These are phyloP conservation scores for Oryza brachyantha DNA, from an alignment of 176 grass and related monocot genomes.

Conservation along the genomic window DNA sequence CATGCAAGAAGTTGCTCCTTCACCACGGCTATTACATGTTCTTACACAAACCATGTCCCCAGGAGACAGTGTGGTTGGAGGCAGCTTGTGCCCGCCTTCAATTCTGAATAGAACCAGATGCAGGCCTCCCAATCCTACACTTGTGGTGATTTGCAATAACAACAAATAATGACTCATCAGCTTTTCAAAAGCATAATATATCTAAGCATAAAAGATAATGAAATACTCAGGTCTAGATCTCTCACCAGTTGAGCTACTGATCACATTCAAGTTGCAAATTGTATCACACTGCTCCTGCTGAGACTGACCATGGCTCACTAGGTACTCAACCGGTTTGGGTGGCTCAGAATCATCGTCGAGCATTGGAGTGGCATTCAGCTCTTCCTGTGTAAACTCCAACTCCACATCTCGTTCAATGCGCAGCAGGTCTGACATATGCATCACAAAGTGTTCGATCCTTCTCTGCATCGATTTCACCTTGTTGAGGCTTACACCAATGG, in stretches of 20 bases:
- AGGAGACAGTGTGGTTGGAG: conserved; percentile 83
- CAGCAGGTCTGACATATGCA: conserved; percentile 74
- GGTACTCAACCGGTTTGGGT: conserved; percentile 72
- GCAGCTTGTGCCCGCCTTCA: conserved; percentile 84
- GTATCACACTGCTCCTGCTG: conserved; percentile 95
- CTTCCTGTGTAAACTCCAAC: conserved; percentile 89
- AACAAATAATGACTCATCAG: neutral
- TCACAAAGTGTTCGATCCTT: conserved; percentile 80
- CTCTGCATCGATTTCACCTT: conserved; percentile 64
- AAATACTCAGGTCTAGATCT: neutral
- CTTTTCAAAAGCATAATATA: neutral
- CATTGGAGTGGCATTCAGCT: conserved; percentile 75
- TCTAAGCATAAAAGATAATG: conserved; percentile 7
- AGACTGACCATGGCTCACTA: conserved; percentile 82
- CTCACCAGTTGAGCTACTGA: conserved; percentile 93
- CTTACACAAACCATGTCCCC: conserved; percentile 94
- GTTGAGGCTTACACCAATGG: conserved; percentile 66
- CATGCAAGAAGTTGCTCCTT: conserved; percentile 80
- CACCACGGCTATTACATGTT: conserved; percentile 74
- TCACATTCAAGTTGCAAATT: conserved; percentile 83
- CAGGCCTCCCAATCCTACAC: conserved; percentile 74
- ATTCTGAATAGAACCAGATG: conserved; percentile 91
- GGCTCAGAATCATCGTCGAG: conserved; percentile 43
- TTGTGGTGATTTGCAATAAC: conserved; percentile 1
- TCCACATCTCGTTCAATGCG: conserved; percentile 76